Evolutionary conservation across 257 asterid genomes (phyloP).

Genomic region (Anisodus tanguticus): DNA sequence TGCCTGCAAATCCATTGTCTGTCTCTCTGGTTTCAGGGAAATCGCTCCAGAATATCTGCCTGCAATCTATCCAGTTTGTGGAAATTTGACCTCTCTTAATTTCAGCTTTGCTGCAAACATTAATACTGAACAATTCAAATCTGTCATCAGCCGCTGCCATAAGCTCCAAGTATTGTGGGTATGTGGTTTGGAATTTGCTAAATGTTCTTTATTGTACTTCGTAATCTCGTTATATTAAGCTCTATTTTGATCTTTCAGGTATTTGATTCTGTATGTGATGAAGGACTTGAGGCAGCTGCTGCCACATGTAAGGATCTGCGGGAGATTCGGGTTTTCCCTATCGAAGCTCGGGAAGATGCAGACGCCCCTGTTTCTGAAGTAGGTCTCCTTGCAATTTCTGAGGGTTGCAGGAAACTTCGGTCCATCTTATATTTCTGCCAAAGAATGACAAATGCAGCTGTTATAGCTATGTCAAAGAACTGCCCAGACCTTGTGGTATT

Average conservation of each 20-base stretch:
- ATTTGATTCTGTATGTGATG: constrained; percentile 56
- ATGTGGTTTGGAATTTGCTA: constrained; percentile 26
- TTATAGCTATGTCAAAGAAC: constrained; percentile 56
- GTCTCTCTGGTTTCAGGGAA: constrained; percentile 60
- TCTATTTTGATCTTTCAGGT: constrained; percentile 42
- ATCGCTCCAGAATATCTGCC: constrained; percentile 44
- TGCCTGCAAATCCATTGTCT: constrained; percentile 53
- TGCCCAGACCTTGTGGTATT: constrained; percentile 57
- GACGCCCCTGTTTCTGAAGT: constrained; percentile 60
- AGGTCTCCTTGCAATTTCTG: constrained; percentile 58
- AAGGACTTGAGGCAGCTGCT: constrained; percentile 65
- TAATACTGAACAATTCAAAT: constrained; percentile 51
- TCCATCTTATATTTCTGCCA: constrained; percentile 60
- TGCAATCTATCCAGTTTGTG: constrained; percentile 56
- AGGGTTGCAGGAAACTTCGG: constrained; percentile 59
- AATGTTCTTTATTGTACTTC: not conserved
- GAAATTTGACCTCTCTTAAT: constrained; percentile 56
- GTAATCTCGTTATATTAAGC: not conserved
- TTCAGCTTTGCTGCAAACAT: constrained; percentile 55
- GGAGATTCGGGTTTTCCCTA: constrained; percentile 63
- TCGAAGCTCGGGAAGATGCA: constrained; percentile 48
- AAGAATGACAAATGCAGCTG: constrained; percentile 61
- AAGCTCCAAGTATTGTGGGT: constrained; percentile 62
- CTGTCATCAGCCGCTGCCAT: constrained; percentile 48
- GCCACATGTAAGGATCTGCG: constrained; percentile 55